Conservation (phyloP, 2,329 filamentous ascomycete genomes). For the Colletotrichum viniferum region DNA sequence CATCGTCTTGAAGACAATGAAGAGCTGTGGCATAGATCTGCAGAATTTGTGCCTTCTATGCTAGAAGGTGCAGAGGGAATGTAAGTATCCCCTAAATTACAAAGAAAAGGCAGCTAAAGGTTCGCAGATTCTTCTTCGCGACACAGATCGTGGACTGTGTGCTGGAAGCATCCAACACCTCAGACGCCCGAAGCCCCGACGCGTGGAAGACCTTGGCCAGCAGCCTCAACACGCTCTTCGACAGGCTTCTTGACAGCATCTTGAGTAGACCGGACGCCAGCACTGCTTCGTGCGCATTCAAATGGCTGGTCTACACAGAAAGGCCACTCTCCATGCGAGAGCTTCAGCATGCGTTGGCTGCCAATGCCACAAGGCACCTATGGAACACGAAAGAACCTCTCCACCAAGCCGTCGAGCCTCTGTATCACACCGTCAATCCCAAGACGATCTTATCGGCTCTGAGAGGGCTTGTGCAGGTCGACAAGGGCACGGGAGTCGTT, state of each 20-base stretch:
- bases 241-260: not conserved
- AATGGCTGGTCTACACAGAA: not conserved
- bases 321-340: not conserved
- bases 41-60: not conserved
- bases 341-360: not conserved
- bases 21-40: not conserved
- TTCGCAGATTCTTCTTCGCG: not conserved
- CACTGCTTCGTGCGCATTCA: not conserved
- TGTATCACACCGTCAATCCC: not conserved
- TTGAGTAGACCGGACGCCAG: not conserved
- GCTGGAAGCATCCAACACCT: not conserved
- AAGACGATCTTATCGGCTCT: not conserved
- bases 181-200: not conserved
- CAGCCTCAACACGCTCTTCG: not conserved
- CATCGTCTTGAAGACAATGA: not conserved
- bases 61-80: not conserved
- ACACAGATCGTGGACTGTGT: not conserved
- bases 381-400: not conserved
- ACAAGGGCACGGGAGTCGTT: not conserved
- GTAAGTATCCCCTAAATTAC: rapidly evolving
- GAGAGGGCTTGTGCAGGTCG: not conserved
- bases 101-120: not conserved
- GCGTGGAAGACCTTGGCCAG: not conserved
- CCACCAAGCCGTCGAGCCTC: not conserved
- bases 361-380: not conserved